These are phyloP conservation scores for Chaetomiaceae sp. DNA, from an alignment of 2,329 filamentous ascomycete genomes.

Conservation along the genomic window DNA sequence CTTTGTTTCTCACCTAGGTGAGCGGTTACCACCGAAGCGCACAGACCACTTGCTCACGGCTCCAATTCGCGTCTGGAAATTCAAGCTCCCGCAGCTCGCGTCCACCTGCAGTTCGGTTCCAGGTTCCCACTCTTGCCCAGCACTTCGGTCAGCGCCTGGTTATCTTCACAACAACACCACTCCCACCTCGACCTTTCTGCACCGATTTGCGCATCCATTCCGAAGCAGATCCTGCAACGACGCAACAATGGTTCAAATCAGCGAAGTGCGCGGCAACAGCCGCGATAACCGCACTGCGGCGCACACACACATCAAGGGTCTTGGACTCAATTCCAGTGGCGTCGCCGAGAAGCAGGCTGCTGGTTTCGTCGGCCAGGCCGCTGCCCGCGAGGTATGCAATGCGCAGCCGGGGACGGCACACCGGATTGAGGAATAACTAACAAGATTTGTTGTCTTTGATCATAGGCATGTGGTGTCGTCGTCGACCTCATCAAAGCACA, in stretches of 20 bases:
- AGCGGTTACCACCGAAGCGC: slow-evolving; percentile 8
- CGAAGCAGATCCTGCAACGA: slow-evolving; percentile 10
- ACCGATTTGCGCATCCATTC: slow-evolving; percentile 2
- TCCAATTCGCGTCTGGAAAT: slow-evolving; percentile 21
- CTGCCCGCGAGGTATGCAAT: slow-evolving; percentile 73
- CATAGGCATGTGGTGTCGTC: slow-evolving; percentile 84
- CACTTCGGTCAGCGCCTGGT: slow-evolving; percentile 5
- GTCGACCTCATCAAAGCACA: slow-evolving; percentile 93
- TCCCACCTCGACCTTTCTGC: slow-evolving; percentile 9
- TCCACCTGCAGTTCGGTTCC: neutral
- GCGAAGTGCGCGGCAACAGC: slow-evolving; percentile 89
- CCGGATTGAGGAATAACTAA: slow-evolving; percentile 3
- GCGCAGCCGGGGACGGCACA: neutral
- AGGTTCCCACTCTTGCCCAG: neutral
- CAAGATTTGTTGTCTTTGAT: neutral
- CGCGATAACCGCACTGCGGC: slow-evolving; percentile 95
- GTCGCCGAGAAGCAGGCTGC: slow-evolving; percentile 72
- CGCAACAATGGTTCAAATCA: slow-evolving; percentile 73
- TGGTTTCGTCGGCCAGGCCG: slow-evolving; percentile 85
- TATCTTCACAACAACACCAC: no score
- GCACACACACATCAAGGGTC: slow-evolving; percentile 95
- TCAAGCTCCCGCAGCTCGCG: slow-evolving; percentile 27
- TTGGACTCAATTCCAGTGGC: slow-evolving; percentile 83
- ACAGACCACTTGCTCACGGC: slow-evolving; percentile 14
- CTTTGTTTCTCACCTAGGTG: slow-evolving; percentile 14